Conservation (phyloP, 163 green algal species). For the Prototheca cutis region DNA sequence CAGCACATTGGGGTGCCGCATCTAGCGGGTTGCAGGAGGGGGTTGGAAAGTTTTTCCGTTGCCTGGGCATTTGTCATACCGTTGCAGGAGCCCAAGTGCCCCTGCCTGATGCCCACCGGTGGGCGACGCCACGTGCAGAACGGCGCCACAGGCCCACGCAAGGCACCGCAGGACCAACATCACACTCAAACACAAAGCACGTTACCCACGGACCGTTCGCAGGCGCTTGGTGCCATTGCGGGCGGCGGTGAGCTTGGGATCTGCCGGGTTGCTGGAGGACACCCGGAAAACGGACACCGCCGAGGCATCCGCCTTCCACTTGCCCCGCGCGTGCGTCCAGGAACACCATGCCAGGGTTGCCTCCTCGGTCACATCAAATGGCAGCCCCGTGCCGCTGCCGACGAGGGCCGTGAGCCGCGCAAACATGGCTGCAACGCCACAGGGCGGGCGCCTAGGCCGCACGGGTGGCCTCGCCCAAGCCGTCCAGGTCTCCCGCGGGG, state of each 20-base stretch:
- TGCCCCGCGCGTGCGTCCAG: conserved; percentile 71
- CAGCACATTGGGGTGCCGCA: conserved; percentile 90
- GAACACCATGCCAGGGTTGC: conserved; percentile 42
- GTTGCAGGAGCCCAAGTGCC: too few species aligned
- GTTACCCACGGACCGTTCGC: conserved; percentile 43
- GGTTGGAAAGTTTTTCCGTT: not conserved
- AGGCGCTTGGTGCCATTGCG: conserved; percentile 79
- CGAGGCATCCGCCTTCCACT: conserved; percentile 52
- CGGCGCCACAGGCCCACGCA: not conserved
- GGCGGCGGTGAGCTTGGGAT: conserved; percentile 51
- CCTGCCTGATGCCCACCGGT: too few species aligned
- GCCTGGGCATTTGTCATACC: not conserved
- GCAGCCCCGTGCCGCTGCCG: conserved; percentile 32
- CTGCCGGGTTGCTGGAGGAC: conserved; percentile 36
- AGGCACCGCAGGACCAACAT: too few species aligned
- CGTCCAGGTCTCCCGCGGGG: too few species aligned
- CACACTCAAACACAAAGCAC: not conserved
- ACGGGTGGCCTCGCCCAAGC: too few species aligned
- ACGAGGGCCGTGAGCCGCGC: conserved; percentile 46
- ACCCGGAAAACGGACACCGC: conserved; percentile 74
- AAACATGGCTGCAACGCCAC: conserved; percentile 42
- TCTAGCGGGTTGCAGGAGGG: conserved; percentile 30
- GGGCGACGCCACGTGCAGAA: conserved; percentile 1
- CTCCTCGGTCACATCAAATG: conserved; percentile 61
- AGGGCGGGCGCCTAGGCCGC: too few species aligned